Base-by-base conservation (phyloP, 1,284 basidiomycete species). In the Athelia psychrophila region DNA sequence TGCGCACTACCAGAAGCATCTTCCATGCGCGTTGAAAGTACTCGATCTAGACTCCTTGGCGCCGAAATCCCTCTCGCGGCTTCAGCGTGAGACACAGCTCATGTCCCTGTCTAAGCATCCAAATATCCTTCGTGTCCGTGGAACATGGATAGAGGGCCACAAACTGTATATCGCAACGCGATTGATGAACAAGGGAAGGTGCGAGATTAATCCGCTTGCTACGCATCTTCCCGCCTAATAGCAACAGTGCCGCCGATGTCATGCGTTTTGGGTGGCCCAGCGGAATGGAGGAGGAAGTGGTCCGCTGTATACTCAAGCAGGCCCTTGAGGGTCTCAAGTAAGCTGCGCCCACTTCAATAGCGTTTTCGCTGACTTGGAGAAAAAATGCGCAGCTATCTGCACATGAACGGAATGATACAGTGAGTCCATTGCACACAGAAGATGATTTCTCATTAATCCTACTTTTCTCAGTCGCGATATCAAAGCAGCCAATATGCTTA, bases 21-120 rank as follows among this genome's bases (percentile, higher is more conserved):
- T 78, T 35, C 81, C 88, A 5, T 92, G 89, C 59, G 91, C 92
- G 0, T 80, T 94, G 65, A 94, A 94, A 69, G 88, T 95, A 50
- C 82, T 95, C 51, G 91, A 95, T 64, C 83, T 95, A 50, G 93
- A 95, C 65, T 76, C 78, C 42, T 79, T 90, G 27, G 83, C 86
- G 1, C 86, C 74, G 2, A 78, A 77, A 46, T 81, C 90, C 0
- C 75, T 92, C 23, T 73, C 77, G 13, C 80, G 89, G 36, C 77
- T 94, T 10, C 84, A 87, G 57, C 78, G 91, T 50, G 93, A 95
- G 69, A 95, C 93, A 0, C 91, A 91, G 51, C 78, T 95, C 45
- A 95, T 95, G 93, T 93, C 91, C 2, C 77, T 95, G 2, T 91
- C 86, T n/a, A 95, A 95, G 64, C 93, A 95, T 58, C 92, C 93